A percentile compares a stretch with the other conserved stretches of the same genome.
phyloP scores from a whole-genome alignment of 1,284 basidiomycete species.

The Ustilago loliicola region DNA sequence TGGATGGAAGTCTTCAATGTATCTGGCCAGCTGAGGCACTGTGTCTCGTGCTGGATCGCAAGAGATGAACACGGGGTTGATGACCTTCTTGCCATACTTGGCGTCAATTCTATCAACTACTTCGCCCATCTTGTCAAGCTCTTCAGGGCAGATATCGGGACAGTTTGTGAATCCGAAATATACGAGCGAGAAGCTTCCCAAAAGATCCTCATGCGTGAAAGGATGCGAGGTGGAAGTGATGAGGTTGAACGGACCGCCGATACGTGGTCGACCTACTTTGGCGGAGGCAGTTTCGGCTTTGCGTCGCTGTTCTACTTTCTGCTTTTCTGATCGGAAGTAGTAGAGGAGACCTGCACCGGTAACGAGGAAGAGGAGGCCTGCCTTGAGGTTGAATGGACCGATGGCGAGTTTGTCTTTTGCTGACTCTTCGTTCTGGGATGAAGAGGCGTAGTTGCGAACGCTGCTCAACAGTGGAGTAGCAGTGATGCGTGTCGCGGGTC shows the following conservation, averaged over 20 bases:
- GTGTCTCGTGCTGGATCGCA: conserved; percentile 95
- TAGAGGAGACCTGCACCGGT: conserved; percentile 85
- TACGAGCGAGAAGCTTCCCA: conserved; percentile 82
- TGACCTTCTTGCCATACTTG: conserved; percentile 69
- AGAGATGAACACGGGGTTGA: conserved; percentile 87
- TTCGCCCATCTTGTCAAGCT: conserved; percentile 92
- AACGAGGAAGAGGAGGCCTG: conserved; percentile 84
- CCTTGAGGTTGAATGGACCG: conserved; percentile 83
- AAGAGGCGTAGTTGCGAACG: conserved; percentile 21
- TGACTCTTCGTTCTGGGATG: conserved; percentile 37
- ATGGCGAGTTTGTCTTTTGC: conserved; percentile 52
- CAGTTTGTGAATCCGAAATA: conserved; percentile 81
- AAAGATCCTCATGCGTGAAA: conserved; percentile 88
- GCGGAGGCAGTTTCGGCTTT: conserved; percentile 54
- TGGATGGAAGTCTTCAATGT: conserved; percentile 81
- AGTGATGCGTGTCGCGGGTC: conserved; percentile 2
- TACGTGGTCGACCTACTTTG: conserved; percentile 77
- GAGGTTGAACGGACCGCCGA: conserved; percentile 86
- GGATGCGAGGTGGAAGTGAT: conserved; percentile 59
- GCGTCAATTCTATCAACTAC: conserved; percentile 83
- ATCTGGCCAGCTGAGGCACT: conserved; percentile 74
- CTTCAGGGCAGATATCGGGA: conserved; percentile 98
- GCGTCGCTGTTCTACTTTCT: conserved; percentile 50
- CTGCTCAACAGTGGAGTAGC: background rate
- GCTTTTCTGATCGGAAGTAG: conserved; percentile 91